Percentiles rank a stretch among this genome's conserved stretches.
phyloP scores from a whole-genome alignment of 805 yeast genomes.

The Priceomyces haplophilus region DNA sequence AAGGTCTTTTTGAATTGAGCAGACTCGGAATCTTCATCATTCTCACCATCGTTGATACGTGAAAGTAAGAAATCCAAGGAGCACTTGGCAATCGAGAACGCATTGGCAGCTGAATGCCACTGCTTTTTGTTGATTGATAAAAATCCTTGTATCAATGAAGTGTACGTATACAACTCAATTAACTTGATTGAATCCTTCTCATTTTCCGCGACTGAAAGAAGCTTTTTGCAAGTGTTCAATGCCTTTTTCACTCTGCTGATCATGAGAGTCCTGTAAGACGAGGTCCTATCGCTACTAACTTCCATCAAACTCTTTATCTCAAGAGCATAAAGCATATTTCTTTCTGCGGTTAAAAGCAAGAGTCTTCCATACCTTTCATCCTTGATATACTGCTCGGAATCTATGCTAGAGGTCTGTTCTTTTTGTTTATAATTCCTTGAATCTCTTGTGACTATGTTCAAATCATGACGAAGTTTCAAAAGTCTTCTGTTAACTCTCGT shows the following conservation, averaged over 20 bases:
- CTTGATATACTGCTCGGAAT: slow-evolving; percentile 46
- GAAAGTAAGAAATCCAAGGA: slow-evolving; percentile 50
- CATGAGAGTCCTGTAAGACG: slow-evolving; percentile 45
- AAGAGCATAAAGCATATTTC: slow-evolving; percentile 68
- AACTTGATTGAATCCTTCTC: slow-evolving; percentile 32
- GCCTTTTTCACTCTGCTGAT: slow-evolving; percentile 69
- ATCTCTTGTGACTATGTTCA: slow-evolving; percentile 62
- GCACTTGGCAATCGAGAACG: slow-evolving; percentile 60
- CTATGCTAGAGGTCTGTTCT: slow-evolving; percentile 46
- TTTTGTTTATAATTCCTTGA: slow-evolving; percentile 57
- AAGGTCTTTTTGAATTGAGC: slow-evolving; percentile 31
- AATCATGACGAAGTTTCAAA: slow-evolving; percentile 60
- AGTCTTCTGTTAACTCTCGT: slow-evolving; percentile 57
- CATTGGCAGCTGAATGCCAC: slow-evolving; percentile 52
- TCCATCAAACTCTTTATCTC: slow-evolving; percentile 58
- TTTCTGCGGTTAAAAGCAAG: slow-evolving; percentile 67
- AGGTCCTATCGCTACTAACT: slow-evolving; percentile 45
- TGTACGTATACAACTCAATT: slow-evolving; percentile 33
- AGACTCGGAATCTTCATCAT: slow-evolving; percentile 17
- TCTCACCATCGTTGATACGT: slow-evolving; percentile 6
- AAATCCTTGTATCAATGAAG: slow-evolving; percentile 53
- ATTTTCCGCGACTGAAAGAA: slow-evolving; percentile 39
- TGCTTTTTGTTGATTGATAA: slow-evolving; percentile 49
- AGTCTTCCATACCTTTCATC: slow-evolving; percentile 57
- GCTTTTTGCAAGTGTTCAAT: slow-evolving; percentile 37